A percentile compares a stretch with the other conserved stretches of the same genome.
phyloP scores from a whole-genome alignment of 164 flowering plant species.

The Santalum album region DNA sequence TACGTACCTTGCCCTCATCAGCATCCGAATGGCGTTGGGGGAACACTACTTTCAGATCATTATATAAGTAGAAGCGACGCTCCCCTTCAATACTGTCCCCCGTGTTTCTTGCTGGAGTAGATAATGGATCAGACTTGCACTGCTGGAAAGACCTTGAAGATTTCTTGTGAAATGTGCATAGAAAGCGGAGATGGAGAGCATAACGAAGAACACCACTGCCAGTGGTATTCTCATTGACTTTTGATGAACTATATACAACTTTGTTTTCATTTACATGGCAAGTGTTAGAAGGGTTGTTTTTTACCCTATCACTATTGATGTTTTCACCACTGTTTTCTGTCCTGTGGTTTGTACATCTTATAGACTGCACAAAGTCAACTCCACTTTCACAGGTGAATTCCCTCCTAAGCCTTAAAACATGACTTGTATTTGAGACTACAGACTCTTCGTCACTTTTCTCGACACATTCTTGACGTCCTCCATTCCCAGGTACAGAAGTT shows the following conservation, averaged over 20 bases:
- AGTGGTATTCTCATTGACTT: conserved; percentile 35
- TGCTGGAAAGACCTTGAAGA: conserved; percentile 41
- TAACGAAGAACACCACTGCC: conserved; percentile 75
- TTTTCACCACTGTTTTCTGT: conserved; percentile 1
- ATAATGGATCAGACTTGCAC: conserved; percentile 55
- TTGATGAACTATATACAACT: conserved; percentile 31
- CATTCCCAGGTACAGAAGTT: conserved; percentile 15
- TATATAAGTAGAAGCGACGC: conserved; percentile 76
- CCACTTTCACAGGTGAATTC: conserved; percentile 1
- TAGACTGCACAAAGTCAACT: neutral
- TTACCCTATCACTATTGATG: conserved; percentile 1
- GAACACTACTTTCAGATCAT: conserved; percentile 81
- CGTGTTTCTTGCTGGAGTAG: conserved; percentile 27
- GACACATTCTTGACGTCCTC: conserved; percentile 14
- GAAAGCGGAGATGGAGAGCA: conserved; percentile 86
- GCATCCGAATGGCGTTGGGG: conserved; percentile 94
- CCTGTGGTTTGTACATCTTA: neutral
- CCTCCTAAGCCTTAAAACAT: conserved; percentile 5
- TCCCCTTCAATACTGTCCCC: conserved; percentile 31
- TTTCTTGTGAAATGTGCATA: conserved; percentile 58
- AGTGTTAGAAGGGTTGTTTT: conserved; percentile 7
- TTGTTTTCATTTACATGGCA: conserved; percentile 21
- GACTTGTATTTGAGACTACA: conserved; percentile 1
- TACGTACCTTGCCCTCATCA: conserved; percentile 93
- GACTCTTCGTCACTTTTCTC: conserved; percentile 17